Evolutionary conservation across 1,284 basidiomycete genomes (phyloP).

Genomic region (Moniliophthora roreri): DNA sequence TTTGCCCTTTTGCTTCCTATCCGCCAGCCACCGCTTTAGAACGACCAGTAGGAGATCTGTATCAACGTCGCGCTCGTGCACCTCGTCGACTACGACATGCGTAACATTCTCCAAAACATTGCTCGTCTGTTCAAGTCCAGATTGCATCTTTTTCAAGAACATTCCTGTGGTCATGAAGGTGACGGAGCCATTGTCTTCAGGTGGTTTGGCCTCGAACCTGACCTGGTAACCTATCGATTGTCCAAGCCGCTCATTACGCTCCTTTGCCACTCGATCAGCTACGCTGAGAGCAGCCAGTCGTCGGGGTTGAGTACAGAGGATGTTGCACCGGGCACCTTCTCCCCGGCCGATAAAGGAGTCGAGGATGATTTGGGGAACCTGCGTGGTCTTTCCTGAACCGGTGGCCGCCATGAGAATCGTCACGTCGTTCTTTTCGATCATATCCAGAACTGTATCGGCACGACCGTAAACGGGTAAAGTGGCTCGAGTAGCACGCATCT

Average conservation of each 20-base stretch:
- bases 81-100: constrained; percentile 94
- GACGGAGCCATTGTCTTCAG: constrained; percentile 83
- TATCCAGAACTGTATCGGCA: constrained; percentile 64
- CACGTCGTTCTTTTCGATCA: constrained; percentile 81
- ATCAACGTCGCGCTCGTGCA: constrained; percentile 95
- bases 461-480: constrained; percentile 76
- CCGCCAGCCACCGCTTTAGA: constrained; percentile 81
- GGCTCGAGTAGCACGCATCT: constrained; percentile 69
- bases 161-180: constrained; percentile 96
- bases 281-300: constrained; percentile 93
- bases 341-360: constrained; percentile 82
- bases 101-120: constrained; percentile 77
- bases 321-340: constrained; percentile 85
- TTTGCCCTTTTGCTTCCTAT: constrained; percentile 71
- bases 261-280: constrained; percentile 89
- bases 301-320: constrained; percentile 93
- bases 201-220: constrained; percentile 84
- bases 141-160: constrained; percentile 87
- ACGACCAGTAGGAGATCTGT: constrained; percentile 92
- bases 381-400: constrained; percentile 95
- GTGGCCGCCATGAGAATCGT: constrained; percentile 95
- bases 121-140: constrained; percentile 54
- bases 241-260: constrained; percentile 80
- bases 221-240: constrained; percentile 88
- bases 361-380: constrained; percentile 91